These are phyloP conservation scores for Ottelia alismoides DNA, from an alignment of 106 monocot genomes.

Conservation along the genomic window DNA sequence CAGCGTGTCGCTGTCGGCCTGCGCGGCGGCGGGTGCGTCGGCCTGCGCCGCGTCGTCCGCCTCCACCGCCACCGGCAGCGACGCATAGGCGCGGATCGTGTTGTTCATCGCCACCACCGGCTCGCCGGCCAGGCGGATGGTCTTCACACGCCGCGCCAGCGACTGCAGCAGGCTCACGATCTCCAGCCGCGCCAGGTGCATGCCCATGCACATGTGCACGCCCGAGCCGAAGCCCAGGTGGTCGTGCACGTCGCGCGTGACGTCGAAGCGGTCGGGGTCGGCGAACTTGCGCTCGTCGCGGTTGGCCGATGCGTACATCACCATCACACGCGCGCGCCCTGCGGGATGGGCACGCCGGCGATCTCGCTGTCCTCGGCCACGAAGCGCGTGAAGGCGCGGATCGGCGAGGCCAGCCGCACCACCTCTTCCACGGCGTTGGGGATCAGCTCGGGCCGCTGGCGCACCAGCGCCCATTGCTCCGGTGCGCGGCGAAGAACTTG, in stretches of 20 bases:
- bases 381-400: neutral
- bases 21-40: neutral
- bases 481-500: neutral
- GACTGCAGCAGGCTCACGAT: neutral
- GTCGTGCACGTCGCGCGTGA: neutral
- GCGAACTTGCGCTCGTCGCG: neutral
- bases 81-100: neutral
- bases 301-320: neutral
- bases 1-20: too few relatives aligned
- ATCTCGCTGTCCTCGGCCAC: neutral
- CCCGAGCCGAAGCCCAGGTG: neutral
- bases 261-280: slow-evolving; percentile 1
- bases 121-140: neutral
- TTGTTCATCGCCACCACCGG: neutral
- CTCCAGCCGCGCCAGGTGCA: neutral
- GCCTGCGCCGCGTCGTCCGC: neutral
- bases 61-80: neutral
- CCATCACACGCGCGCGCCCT: neutral
- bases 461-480: neutral
- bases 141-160: neutral
- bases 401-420: neutral
- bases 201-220: neutral
- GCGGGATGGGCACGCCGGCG: too few relatives aligned
- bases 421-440: neutral
- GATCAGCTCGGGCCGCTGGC: neutral